Base-by-base conservation (phyloP, 140 eudicot genomes). In the Anethum foeniculum region DNA sequence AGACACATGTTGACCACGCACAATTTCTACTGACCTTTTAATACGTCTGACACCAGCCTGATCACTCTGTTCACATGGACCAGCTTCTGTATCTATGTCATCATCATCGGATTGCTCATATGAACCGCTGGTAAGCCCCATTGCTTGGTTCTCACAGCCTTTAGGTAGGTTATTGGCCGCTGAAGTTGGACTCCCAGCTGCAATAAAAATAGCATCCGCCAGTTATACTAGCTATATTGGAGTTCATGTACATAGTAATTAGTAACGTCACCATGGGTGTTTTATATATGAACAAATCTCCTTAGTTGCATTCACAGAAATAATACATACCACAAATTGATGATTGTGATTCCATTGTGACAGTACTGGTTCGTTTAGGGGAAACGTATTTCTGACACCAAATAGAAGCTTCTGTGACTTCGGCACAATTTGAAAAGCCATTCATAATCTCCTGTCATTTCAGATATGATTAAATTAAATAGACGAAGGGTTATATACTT, bases 111-210 rank as follows among this genome's bases (percentile, higher is more conserved):
- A 89, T 73, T 81, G 96, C 46, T 93, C 96, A n/a, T 41, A 90
- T 14, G 94, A 90, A 67, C 91, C 97, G 80, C 96, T 94, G 0
- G 87, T 89, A 52, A 86, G 85, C 73, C 89, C 89, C 71, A 77
- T 83, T 74, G 84, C 86, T 78, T 84, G 90, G 83, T 79, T 92
- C 62, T 91, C 90, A 58, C 78, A 79, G 28, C 85, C 82, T 65
- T 83, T 88, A 16, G 96, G 89, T 64, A 75, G 60, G 32, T 85
- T 0, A 67, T 28, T 87, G 15, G 78, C 81, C 39, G 82, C 91
- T 30, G 98, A 90, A 51, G 90, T 82, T 68, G 99, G 99, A 81
- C 96, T 94, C 18, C 82, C 97, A 77, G 80, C 99, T 94, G 89
- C 80, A 73, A 71, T 60, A 76, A 39, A 80, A 65, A 77, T 19